Evolutionary conservation across 495 filamentous ascomycete genomes (phyloP).

Genomic region (Talaromyces proteolyticus): DNA sequence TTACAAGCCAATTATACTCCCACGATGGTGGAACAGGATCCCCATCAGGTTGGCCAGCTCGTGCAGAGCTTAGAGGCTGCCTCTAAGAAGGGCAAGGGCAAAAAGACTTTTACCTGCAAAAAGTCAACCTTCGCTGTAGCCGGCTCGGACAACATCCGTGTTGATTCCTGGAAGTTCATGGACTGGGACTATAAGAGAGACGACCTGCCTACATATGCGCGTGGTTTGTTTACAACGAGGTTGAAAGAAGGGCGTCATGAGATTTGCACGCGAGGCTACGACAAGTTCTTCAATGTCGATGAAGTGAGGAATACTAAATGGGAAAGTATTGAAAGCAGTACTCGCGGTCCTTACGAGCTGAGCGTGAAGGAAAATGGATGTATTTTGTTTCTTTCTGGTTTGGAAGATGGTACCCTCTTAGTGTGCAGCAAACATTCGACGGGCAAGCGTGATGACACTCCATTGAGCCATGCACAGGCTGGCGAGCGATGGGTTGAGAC

Average conservation of each 20-base stretch:
- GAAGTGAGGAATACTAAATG: conserved; percentile 77
- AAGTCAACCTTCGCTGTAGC: conserved; percentile 66
- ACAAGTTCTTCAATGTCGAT: conserved; percentile 95
- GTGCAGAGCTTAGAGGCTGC: conserved; percentile 49
- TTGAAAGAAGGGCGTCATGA: conserved; percentile 57
- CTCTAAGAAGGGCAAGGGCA: conserved; percentile 34
- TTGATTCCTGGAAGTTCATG: conserved; percentile 88
- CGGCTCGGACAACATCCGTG: conserved; percentile 51
- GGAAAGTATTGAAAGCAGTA: conserved; percentile 70
- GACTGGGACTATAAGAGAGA: conserved; percentile 92
- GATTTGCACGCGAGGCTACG: conserved; percentile 85
- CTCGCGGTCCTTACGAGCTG: conserved; percentile 86
- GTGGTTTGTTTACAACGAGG: conserved; percentile 82
- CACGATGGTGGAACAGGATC: conserved; percentile 52
- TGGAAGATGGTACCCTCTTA: conserved; percentile 79
- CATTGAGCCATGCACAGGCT: conserved; percentile 73
- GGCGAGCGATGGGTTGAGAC: conserved; percentile 82
- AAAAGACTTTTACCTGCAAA: conserved; percentile 57
- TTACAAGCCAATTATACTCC: conserved; percentile 8
- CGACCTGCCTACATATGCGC: conserved; percentile 81
- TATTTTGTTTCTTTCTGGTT: conserved; percentile 93
- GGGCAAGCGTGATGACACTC: conserved; percentile 60
- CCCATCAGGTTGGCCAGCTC: conserved; percentile 53
- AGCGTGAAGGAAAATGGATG: conserved; percentile 98
- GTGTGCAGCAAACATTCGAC: conserved; percentile 99